Base-by-base conservation (phyloP, 805 yeast genomes). In the Yarrowia sp. region DNA sequence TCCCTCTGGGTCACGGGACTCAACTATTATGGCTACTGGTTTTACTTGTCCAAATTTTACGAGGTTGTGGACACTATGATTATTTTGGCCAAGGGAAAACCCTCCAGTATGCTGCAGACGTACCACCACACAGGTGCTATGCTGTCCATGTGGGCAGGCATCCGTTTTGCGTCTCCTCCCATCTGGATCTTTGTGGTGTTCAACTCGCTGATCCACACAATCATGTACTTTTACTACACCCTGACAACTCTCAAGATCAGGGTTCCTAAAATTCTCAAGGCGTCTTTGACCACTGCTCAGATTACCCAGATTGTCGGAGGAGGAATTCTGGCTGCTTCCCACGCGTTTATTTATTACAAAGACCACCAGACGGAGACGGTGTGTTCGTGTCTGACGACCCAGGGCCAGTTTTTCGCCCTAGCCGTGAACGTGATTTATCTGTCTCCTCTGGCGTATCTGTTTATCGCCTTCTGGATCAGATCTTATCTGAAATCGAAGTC, bases 121-220 rank as follows among this genome's bases (percentile, higher is more conserved):
- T 89, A 89, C 78, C 92, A 89, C 76, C 92, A 89, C 76, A 85
- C 92, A 5, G 92, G 92, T 35, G 92, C 92, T 61, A 89, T 89
- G 87, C 79, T 89, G 78, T 87, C 90, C 70, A 89, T 89, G 92
- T 89, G 92, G 92, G 85, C 90, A 8, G 92, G 92, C 2, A 84
- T 87, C 69, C 80, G 92, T 69, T 89, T 80, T 77, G 85, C 84
- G 65, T 84, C 90, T 14, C 90, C 92, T 5, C 92, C 92, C 43
- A 89, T 89, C 76, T 89, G 92, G 92, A 86, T 89, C 73, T 89
- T 89, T 78, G 91, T 88, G 55, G 90, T 86, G 35, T 89, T 89
- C 84, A 89, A 89, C 81, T 88, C 91, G n/a, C 85, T 89, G 75
- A 88, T 89, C 75, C 92, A 89, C 80, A 81, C 89, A 35, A 82